phyloP scores from a whole-genome alignment of 352 stramenopile species.

The Globisporangium cylindrosporum region DNA sequence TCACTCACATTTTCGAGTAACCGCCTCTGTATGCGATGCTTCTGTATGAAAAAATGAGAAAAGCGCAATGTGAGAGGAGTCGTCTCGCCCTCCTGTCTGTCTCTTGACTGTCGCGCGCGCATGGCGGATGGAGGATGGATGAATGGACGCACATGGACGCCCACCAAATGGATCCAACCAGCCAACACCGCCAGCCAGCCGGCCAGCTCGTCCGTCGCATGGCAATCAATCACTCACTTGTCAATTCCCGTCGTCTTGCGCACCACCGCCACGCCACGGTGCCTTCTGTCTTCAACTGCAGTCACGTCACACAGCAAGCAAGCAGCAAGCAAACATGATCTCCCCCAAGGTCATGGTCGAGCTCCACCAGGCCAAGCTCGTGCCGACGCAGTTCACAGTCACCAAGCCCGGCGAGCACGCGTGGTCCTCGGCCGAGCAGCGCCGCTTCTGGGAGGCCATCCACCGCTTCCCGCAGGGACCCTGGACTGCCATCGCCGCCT shows the following conservation, averaged over 20 bases:
- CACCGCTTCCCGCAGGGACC: slow-evolving; percentile 55
- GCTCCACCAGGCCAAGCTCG: slow-evolving; percentile 50
- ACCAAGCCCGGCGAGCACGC: slow-evolving; percentile 49
- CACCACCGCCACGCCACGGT: not conserved
- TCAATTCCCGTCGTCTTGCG: slow-evolving; percentile 1
- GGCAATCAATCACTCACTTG: slow-evolving; percentile 3
- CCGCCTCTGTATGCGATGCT: not conserved
- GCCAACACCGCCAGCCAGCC: not conserved
- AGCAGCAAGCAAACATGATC: slow-evolving; percentile 31
- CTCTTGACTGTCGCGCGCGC: not conserved
- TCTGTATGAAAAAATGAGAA: slow-evolving; percentile 3
- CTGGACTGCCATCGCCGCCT: slow-evolving; percentile 58
- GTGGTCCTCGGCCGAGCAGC: slow-evolving; percentile 44
- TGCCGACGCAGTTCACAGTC: slow-evolving; percentile 57
- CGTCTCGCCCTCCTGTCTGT: not conserved
- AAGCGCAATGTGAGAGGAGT: slow-evolving; percentile 5
- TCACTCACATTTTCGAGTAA: slow-evolving; percentile 5
- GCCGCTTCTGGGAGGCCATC: slow-evolving; percentile 58
- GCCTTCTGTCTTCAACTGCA: not conserved
- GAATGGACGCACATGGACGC: slow-evolving; percentile 2
- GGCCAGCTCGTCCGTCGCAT: not conserved
- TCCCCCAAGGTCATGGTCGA: slow-evolving; percentile 59
- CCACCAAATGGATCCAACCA: not conserved
- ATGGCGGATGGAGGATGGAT: not conserved
- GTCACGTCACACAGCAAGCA: not conserved